phyloP scores from a whole-genome alignment of 345 rosid species.

The Corymbia maculata region DNA sequence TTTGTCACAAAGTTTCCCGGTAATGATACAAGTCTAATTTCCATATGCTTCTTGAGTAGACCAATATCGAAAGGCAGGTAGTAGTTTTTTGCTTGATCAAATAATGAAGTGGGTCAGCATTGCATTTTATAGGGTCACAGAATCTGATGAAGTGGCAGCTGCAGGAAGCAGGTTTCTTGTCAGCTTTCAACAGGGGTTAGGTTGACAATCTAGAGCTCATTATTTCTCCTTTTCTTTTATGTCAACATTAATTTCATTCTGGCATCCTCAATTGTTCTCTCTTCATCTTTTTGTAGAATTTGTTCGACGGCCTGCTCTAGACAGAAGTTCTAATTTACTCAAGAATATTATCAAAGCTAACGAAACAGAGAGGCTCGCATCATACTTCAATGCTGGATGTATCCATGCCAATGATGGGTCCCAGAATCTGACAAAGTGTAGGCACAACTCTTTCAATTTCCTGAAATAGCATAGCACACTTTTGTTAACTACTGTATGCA shows the following conservation, averaged over 20 bases:
- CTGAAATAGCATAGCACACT: background rate
- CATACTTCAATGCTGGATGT: conserved; percentile 56
- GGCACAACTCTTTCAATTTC: conserved; percentile 3
- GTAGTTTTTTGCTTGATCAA: background rate
- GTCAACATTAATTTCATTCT: background rate
- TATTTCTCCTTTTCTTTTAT: background rate
- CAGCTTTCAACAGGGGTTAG: conserved; percentile 46
- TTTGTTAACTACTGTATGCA: background rate
- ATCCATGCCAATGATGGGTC: conserved; percentile 23
- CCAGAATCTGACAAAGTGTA: conserved; percentile 57
- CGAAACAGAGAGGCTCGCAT: conserved; percentile 49
- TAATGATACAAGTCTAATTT: background rate
- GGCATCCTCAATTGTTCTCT: background rate
- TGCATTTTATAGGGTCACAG: conserved; percentile 27
- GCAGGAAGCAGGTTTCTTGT: conserved; percentile 33
- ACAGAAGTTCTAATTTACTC: conserved; percentile 32
- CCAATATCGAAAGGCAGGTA: background rate
- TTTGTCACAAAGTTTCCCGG: background rate
- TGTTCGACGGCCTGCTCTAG: conserved; percentile 45
- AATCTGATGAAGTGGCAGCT: conserved; percentile 49
- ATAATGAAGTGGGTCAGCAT: background rate
- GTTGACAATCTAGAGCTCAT: conserved; percentile 11
- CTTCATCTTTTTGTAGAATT: conserved; percentile 22
- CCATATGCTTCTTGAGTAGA: background rate
- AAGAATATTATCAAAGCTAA: conserved; percentile 40